Base-by-base conservation (phyloP, 306 rosid species). In the Quillaja saponaria region DNA sequence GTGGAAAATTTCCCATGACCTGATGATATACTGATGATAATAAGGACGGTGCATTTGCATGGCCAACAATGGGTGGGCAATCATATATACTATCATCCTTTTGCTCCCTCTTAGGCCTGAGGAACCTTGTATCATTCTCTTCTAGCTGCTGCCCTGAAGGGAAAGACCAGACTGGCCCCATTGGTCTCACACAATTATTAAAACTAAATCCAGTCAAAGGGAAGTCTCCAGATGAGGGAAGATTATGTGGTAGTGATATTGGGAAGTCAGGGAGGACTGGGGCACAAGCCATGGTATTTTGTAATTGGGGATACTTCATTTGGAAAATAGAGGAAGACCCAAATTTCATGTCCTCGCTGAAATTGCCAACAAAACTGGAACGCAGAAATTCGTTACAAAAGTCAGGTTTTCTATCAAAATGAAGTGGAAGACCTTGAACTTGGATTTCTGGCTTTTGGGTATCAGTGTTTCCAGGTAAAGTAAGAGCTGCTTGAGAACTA, bases 91-190 rank as follows among this genome's bases (percentile, higher is more conserved):
- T 8, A 33, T 80, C 85, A 34, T 87, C 96, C 11, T 73, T 75
- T 13, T 72, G 84, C 75, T 87, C 97, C 61, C 80, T 91, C 74
- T 87, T 85, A 34, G 90, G 91, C 71, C 77, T 79, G 64, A 85
- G 55, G 47, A 78, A 80, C 52, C 84, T 79, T 10, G 55, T 9
- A 8, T 73, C 88, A n/a, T 69, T 68, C 47, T 81, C 82, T 80
- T 63, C 79, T 59, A 71, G 49, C 67, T 77, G 88, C 76, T 82
- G 88, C 55, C 85, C 85, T 4, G 87, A 76, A 48, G 64, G 71
- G 18, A 69, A 81, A 73, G 86, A 75, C 78, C 67, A 88, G 10
- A 75, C 61, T 5, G 80, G 71, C 73, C 48, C 71, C 37, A 80
- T 50, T 7, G 84, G 68, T 64, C 72, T 83, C 6, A 66, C 79